These are phyloP conservation scores for Coniochaeta pulveracea DNA, from an alignment of 2,329 filamentous ascomycete species.

Conservation along the genomic window DNA sequence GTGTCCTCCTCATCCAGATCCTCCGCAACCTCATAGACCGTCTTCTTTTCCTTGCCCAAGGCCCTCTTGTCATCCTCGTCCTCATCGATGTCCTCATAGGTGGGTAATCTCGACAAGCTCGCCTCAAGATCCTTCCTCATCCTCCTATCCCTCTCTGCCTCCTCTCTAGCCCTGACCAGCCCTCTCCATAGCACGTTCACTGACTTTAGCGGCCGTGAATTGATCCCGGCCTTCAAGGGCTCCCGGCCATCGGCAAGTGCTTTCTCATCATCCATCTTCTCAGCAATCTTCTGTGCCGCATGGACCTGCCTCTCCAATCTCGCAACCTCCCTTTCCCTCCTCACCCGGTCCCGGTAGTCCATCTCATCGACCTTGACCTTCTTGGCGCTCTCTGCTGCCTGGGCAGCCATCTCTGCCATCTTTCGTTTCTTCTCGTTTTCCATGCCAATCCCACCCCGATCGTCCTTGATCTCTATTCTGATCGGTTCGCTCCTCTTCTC, in stretches of 20 bases:
- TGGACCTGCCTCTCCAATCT: slow-evolving; percentile 58
- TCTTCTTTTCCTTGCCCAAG: slow-evolving; percentile 45
- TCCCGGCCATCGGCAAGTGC: slow-evolving; percentile 9
- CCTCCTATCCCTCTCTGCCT: slow-evolving; percentile 55
- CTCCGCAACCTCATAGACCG: slow-evolving; percentile 48
- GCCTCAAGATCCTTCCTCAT: slow-evolving; percentile 57
- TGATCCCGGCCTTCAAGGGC: slow-evolving; percentile 14
- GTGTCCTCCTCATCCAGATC: slow-evolving; percentile 68
- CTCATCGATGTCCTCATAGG: slow-evolving; percentile 56
- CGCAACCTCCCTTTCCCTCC: slow-evolving; percentile 57
- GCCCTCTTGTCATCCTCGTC: slow-evolving; percentile 64
- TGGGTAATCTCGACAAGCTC: slow-evolving; percentile 50
- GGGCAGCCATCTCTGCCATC: slow-evolving; percentile 49
- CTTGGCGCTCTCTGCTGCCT: slow-evolving; percentile 14
- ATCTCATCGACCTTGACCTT: slow-evolving; percentile 41
- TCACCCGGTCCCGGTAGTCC: slow-evolving; percentile 63
- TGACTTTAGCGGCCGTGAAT: slow-evolving; percentile 44
- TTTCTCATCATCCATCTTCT: slow-evolving; percentile 57
- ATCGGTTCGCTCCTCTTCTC: slow-evolving; percentile 51
- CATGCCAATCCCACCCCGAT: slow-evolving; percentile 71
- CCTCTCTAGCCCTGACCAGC: slow-evolving; percentile 56
- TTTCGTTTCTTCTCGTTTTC: slow-evolving; percentile 77
- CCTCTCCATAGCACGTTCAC: slow-evolving; percentile 74
- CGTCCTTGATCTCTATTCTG: slow-evolving; percentile 63
- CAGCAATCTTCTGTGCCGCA: slow-evolving; percentile 73